phyloP scores from a whole-genome alignment of 2,329 filamentous ascomycete species.

The Chaetomiaceae sp. region DNA sequence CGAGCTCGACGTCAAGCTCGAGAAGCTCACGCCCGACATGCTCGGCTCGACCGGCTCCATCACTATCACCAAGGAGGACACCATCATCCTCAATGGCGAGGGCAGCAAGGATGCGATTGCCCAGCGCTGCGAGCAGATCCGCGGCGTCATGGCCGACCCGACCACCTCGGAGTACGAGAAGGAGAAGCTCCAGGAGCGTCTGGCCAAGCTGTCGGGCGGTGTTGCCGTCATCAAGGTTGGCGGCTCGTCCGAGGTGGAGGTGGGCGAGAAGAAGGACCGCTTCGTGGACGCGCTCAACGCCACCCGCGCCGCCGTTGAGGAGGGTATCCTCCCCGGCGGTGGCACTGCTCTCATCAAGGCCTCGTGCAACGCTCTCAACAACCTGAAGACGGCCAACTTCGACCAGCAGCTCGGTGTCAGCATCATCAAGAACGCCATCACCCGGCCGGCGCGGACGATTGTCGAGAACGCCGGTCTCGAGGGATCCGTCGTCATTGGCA shows the following conservation, averaged over 20 bases:
- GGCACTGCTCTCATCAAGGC: slow-evolving; percentile 98
- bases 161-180: slow-evolving; percentile 98
- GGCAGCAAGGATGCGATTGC: slow-evolving; percentile 89
- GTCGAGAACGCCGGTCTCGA: slow-evolving; percentile 97
- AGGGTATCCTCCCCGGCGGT: slow-evolving; percentile 97
- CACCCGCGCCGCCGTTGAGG: slow-evolving; percentile 95
- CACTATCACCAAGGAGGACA: slow-evolving; percentile 99
- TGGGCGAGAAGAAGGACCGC: slow-evolving; percentile 99
- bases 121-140: slow-evolving; percentile 98
- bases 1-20: slow-evolving; percentile 97
- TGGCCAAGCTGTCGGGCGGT: slow-evolving; percentile 97
- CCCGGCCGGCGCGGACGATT: slow-evolving; percentile 86
- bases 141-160: slow-evolving; percentile 89
- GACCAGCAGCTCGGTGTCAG: slow-evolving; percentile 97
- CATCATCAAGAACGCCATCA: slow-evolving; percentile 98
- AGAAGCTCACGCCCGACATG: slow-evolving; percentile 94
- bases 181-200: slow-evolving; percentile 99
- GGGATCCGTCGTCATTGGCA: slow-evolving; percentile 93
- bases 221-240: slow-evolving; percentile 99
- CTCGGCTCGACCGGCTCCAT: slow-evolving; percentile 96
- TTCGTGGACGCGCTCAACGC: slow-evolving; percentile 98
- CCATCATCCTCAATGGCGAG: slow-evolving; percentile 95
- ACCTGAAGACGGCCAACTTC: slow-evolving; percentile 88
- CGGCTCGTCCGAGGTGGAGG: slow-evolving; percentile 95
- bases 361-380: slow-evolving; percentile 75